A percentile compares a stretch with the other conserved stretches of the same genome.
Evolutionary conservation across 2,329 filamentous ascomycete species (phyloP).

Genomic region (Neoascochyta sp.): DNA sequence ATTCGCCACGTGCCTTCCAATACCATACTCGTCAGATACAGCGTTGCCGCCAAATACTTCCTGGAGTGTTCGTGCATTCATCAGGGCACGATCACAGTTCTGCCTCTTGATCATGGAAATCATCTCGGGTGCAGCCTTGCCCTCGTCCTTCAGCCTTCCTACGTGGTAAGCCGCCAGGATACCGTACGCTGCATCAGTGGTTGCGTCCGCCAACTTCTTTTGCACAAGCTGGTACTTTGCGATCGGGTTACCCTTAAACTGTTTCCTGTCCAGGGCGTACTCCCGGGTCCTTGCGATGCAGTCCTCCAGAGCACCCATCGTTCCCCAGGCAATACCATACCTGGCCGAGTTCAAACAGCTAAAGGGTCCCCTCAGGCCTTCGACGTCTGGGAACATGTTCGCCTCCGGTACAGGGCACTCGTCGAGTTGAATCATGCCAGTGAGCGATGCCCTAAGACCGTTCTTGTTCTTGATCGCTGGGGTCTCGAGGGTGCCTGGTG

Average conservation of each 20-base stretch:
- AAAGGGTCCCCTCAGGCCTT: constrained; percentile 85
- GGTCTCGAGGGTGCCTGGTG: constrained; percentile 83
- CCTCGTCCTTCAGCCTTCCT: constrained; percentile 86
- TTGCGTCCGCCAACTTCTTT: constrained; percentile 93
- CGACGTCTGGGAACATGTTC: constrained; percentile 91
- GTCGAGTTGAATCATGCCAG: constrained; percentile 96
- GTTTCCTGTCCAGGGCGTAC: constrained; percentile 88
- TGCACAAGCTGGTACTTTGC: constrained; percentile 96
- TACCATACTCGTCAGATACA: constrained; percentile 95
- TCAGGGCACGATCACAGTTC: constrained; percentile 88
- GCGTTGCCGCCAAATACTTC: constrained; percentile 98
- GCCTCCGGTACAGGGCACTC: constrained; percentile 80
- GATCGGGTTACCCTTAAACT: constrained; percentile 93
- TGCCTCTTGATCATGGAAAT: constrained; percentile 95
- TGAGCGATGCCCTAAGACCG: constrained; percentile 86
- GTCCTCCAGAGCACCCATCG: constrained; percentile 91
- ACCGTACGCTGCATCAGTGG: constrained; percentile 86
- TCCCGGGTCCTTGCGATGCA: constrained; percentile 74
- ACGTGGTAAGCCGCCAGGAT: constrained; percentile 89
- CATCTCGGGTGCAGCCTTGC: constrained; percentile 88
- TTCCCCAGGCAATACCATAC: constrained; percentile 89
- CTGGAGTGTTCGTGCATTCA: constrained; percentile 75
- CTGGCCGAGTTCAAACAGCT: constrained; percentile 90
- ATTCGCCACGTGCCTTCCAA: constrained; percentile 92
- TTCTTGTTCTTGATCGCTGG: constrained; percentile 94